A percentile compares a stretch with the other conserved stretches of the same genome.
Evolutionary conservation across 148 eudicot genomes (phyloP).

Genomic region (Rhododendron henanense): DNA sequence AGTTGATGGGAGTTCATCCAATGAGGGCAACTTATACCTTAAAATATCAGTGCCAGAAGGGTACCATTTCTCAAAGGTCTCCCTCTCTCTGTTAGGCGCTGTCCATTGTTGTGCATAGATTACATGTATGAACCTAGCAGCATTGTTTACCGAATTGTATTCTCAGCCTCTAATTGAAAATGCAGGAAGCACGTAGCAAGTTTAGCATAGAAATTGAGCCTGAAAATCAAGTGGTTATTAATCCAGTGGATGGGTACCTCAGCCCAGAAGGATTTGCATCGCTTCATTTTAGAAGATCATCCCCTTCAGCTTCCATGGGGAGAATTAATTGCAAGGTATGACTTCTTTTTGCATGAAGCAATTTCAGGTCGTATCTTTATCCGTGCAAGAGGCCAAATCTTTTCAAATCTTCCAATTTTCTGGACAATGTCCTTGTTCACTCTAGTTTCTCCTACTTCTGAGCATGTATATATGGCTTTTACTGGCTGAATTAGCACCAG

Average conservation of each 20-base stretch:
- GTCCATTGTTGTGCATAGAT: neutral
- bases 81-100: slow-evolving; percentile 14
- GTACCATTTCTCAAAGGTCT: slow-evolving; percentile 96
- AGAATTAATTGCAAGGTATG: slow-evolving; percentile 88
- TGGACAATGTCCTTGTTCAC: neutral
- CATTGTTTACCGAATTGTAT: neutral
- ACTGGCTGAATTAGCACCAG: neutral
- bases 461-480: neutral
- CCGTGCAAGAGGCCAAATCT: neutral
- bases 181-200: slow-evolving; percentile 94
- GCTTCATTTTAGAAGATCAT: slow-evolving; percentile 62
- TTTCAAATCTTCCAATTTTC: neutral
- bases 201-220: slow-evolving; percentile 69
- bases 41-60: slow-evolving; percentile 77
- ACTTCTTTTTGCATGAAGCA: neutral
- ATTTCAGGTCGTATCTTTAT: neutral
- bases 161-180: neutral
- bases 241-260: slow-evolving; percentile 77
- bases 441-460: neutral
- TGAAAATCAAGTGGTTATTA: slow-evolving; percentile 57
- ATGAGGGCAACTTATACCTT: slow-evolving; percentile 58
- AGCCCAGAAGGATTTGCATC: slow-evolving; percentile 69
- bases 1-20: slow-evolving; percentile 64
- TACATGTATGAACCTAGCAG: neutral
- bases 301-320: slow-evolving; percentile 56